Percentiles rank a stretch among this genome's conserved stretches.
Conservation (phyloP, 1,139 yeast genomes). For the Zygosaccharomyces pseudobailii region DNA sequence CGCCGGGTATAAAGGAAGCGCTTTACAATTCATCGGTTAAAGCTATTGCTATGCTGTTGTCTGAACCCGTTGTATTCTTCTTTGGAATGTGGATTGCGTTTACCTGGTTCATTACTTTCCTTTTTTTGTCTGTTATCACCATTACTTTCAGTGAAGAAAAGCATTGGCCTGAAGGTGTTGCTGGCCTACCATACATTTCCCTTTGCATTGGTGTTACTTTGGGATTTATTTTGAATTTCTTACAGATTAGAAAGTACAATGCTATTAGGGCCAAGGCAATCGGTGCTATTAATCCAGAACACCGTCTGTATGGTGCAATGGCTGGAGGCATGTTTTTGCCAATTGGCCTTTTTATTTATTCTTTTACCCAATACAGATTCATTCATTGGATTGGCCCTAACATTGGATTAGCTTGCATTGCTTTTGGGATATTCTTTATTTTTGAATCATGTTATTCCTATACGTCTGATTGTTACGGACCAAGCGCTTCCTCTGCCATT, state of each 20-base stretch:
- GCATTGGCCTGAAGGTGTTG: conserved; percentile 3
- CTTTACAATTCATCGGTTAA: conserved; percentile 2
- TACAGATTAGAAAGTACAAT: conserved; percentile 1
- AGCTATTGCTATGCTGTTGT: conserved; percentile 1
- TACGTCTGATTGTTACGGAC: no score
- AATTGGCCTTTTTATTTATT: background rate
- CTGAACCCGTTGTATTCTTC: conserved; percentile 2
- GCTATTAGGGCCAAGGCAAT: background rate
- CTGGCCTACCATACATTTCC: conserved; percentile 2
- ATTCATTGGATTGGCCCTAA: conserved; percentile 3
- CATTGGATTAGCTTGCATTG: conserved; percentile 1
- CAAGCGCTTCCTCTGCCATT: background rate
- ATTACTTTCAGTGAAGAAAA: background rate
- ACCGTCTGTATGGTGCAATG: conserved; percentile 3
- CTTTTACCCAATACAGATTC: background rate
- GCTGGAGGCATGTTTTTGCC: conserved; percentile 2
- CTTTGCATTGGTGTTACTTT: background rate
- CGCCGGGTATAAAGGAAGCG: background rate
- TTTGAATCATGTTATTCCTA: no score
- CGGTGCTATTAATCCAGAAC: conserved; percentile 1
- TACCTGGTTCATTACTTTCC: conserved; percentile 2
- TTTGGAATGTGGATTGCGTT: conserved; percentile 4
- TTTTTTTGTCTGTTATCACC: conserved; percentile 1
- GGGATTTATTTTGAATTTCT: background rate
- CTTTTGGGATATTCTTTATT: background rate